A percentile compares a stretch with the other conserved stretches of the same genome.
phyloP scores from a whole-genome alignment of 352 stramenopile species.

The Porosira glacialis region DNA sequence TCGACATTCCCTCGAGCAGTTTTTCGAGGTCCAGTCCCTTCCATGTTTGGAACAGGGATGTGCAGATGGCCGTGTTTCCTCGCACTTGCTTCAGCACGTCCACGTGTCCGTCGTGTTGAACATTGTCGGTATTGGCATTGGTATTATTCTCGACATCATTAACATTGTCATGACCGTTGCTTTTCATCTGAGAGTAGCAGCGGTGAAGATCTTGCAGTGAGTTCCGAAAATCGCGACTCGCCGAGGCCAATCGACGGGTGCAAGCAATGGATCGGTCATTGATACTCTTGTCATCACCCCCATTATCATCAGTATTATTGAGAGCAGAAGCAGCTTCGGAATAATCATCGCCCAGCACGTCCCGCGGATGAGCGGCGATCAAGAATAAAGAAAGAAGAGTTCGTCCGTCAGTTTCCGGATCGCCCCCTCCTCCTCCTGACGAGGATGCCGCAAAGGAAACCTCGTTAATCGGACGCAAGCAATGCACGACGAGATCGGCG shows the following conservation, averaged over 20 bases:
- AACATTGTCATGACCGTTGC: no score
- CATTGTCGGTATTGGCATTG: no score
- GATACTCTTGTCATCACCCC: constrained; percentile 7
- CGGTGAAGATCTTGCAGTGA: no score
- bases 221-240: no score
- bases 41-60: constrained; percentile 41
- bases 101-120: no score
- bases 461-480: constrained; percentile 16
- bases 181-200: no score
- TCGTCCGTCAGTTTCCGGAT: constrained; percentile 15
- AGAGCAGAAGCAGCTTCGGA: no score
- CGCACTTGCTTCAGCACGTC: no score
- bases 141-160: no score
- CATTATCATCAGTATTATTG: background rate
- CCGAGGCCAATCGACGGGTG: no score
- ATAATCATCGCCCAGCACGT: constrained; percentile 38
- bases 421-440: background rate
- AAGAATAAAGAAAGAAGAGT: constrained; percentile 34
- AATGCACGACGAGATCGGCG: constrained; percentile 18
- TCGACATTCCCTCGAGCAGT: constrained; percentile 23
- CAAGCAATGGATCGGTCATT: no score
- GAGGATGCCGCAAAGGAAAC: constrained; percentile 1
- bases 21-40: constrained; percentile 30
- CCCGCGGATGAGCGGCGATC: constrained; percentile 32
- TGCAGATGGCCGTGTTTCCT: no score